Base-by-base conservation (phyloP, 116 monocot species). In the Cymodocea nodosa region DNA sequence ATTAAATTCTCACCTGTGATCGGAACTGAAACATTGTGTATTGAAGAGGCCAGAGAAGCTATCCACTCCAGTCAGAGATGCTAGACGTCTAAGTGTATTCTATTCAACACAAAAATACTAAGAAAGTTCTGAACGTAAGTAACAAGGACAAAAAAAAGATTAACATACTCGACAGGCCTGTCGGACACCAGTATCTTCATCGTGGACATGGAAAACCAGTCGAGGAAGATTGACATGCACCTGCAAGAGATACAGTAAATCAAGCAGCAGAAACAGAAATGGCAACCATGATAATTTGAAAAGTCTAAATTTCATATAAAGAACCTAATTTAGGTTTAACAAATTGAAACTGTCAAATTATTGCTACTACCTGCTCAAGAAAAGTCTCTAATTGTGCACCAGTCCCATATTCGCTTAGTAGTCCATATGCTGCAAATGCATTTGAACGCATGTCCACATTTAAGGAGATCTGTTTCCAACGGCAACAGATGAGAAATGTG, bases 371-470 rank as follows among this genome's bases (percentile, higher is more conserved):
- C 92, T 98, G 98, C 70, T 98, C 92, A 51, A 98, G 67, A 79
- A 98, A 98, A 72, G 88, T 76, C 62, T 85, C 85, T 40, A 70
- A 75, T 73, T 92, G 84, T 58, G 69, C 64, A 68, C 84, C 82
- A 39, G 68, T 61, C 36, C 75, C 84, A 78, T 71, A 86, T 37
- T 73, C 76, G 77, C 92, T 82, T 77, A 98, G 58, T n/a, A 80
- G 75, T 67, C 98, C 98, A 78, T 86, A 98, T 65, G 92, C 92
- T 65, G 89, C 84, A 79, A 98, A 89, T 4, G 98, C 92, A 77
- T 74, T 86, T 52, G 86, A 77, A 23, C 89, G 83, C 89, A 98
- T 89, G 61, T 82, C 86, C 16, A 67, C 71, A 74, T 92, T 79
- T 78, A 75, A 82, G 56, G 74, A 78, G 4, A 83, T 77, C 98